Evolutionary conservation across 2,329 filamentous ascomycete species (phyloP).

Genomic region (Neonectria hederae): DNA sequence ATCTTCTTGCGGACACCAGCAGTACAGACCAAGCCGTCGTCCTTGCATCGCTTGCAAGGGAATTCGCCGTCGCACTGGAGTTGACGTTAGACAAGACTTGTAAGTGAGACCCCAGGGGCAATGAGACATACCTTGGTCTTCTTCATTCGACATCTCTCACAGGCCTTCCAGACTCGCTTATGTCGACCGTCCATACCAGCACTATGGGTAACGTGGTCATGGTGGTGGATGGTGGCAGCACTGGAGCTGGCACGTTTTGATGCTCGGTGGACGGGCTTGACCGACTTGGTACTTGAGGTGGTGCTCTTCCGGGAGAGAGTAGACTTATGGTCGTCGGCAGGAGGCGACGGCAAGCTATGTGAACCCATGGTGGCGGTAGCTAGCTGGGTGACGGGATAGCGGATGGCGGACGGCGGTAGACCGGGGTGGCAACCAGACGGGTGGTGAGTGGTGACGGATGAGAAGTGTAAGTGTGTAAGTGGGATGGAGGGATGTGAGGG

Average conservation of each 20-base stretch:
- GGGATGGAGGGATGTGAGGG: conserved; percentile 19
- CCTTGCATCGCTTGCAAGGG: conserved; percentile 73
- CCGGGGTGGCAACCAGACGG: conserved; percentile 20
- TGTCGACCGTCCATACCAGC: conserved; percentile 63
- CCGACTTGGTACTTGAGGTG: conserved; percentile 54
- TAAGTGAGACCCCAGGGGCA: conserved; percentile 4
- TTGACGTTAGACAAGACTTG: conserved; percentile 28
- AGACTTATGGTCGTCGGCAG: conserved; percentile 58
- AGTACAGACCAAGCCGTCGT: conserved; percentile 71
- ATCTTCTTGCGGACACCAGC: conserved; percentile 72
- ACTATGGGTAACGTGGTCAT: conserved; percentile 48
- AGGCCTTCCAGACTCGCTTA: conserved; percentile 74
- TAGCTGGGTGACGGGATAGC: conserved; percentile 4
- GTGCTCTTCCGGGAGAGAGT: conserved; percentile 51
- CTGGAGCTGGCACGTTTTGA: conserved; percentile 60
- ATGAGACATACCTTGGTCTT: conserved; percentile 68
- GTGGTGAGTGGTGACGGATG: conserved; percentile 1
- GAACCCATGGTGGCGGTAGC: conserved; percentile 55
- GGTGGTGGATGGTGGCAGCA: conserved; percentile 48
- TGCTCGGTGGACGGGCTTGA: conserved; percentile 61
- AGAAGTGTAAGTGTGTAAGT: conserved; percentile 33
- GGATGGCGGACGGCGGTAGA: conserved; percentile 19
- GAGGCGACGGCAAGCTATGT: conserved; percentile 61
- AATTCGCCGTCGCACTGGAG: conserved; percentile 71
- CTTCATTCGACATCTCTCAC: conserved; percentile 74